Conservation (phyloP, 768 basidiomycete genomes). For the Pisolithus marmoratus region DNA sequence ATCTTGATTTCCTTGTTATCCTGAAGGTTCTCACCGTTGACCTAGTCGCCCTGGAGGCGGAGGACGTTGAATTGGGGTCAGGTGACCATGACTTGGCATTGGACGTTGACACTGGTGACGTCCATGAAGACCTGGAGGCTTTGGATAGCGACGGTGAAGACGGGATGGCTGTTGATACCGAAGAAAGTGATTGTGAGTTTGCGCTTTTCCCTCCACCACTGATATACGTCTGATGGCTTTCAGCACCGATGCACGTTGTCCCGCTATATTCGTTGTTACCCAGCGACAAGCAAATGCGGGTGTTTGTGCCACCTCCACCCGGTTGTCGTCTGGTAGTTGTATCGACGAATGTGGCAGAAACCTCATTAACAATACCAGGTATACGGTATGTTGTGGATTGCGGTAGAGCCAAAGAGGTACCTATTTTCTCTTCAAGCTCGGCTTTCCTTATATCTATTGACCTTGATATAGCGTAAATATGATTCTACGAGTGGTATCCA, state of each 20-base stretch:
- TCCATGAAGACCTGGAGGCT: slow-evolving; percentile 67
- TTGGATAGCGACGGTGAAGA: slow-evolving; percentile 71
- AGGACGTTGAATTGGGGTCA: slow-evolving; percentile 70
- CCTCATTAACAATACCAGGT: slow-evolving; percentile 93
- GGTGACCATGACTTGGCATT: slow-evolving; percentile 47
- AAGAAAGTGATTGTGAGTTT: slow-evolving; percentile 60
- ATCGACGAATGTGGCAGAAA: slow-evolving; percentile 95
- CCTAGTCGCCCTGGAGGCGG: slow-evolving; percentile 70
- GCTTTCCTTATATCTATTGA: not conserved
- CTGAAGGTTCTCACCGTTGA: not conserved
- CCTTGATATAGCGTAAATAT: slow-evolving; percentile 61
- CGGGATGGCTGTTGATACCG: slow-evolving; percentile 46
- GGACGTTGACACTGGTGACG: slow-evolving; percentile 59
- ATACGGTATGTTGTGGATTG: slow-evolving; percentile 98
- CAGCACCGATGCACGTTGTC: slow-evolving; percentile 91
- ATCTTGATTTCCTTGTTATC: not conserved
- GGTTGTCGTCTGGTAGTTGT: slow-evolving; percentile 87
- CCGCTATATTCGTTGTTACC: slow-evolving; percentile 91
- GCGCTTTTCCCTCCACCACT: slow-evolving; percentile 1
- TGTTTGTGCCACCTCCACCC: slow-evolving; percentile 79
- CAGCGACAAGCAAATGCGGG: slow-evolving; percentile 91
- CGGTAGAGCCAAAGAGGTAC: slow-evolving; percentile 90
- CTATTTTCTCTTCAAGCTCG: slow-evolving; percentile 1
- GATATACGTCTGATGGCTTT: not conserved
- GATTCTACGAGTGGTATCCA: slow-evolving; percentile 81